Base-by-base conservation (phyloP, 2,329 filamentous ascomycete genomes). In the Colletotrichum sp. region DNA sequence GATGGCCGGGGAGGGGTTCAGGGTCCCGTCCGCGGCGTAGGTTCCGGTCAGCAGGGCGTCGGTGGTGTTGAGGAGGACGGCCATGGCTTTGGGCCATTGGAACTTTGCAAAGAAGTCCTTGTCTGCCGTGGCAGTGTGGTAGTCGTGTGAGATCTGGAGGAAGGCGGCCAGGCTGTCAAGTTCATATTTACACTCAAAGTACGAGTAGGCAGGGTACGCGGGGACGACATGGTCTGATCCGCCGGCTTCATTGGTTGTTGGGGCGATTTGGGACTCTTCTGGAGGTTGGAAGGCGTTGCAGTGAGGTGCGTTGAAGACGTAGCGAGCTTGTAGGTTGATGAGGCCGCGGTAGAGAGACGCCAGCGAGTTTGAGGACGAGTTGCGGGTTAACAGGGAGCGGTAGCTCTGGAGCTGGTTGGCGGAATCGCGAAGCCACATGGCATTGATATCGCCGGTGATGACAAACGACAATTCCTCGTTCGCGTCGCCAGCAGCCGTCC, bases 231-330 rank as follows among this genome's bases (percentile, higher is more conserved):
- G 59, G 18, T 95, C 94, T n/a, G 90, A 89, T 68, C 90, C 91
- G 67, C 89, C 89, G 15, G 89, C 90, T 4, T 76, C 67, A 80
- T 94, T 94, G 10, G 85, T 80, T 2, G 89, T 85, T 2, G 93
- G 90, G 3, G 85, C 81, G 15, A 96, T 87, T 24, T 91, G 90
- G 71, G 95, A 95, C 68, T 96, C 95, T 4, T 91, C 88, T 0
- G 96, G 96, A 1, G 96, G 95, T 82, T 98, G 96, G 85, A 98
- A 99, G 49, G 96, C 95, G 84, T 98, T 98, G 89, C 96, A 99
- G 86, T 96, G 96, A 1, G 96, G 96, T 9, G 90, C 89, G 13
- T 89, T 89, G 69, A 92, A 87, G 66, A 96, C 86, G 83, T 95
- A 95, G 72, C 94, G 90, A 8, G 93, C 90, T 81, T 96, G 94